phyloP scores from a whole-genome alignment of 176 grass and related monocot species.

The Thinopyrum elongatum region DNA sequence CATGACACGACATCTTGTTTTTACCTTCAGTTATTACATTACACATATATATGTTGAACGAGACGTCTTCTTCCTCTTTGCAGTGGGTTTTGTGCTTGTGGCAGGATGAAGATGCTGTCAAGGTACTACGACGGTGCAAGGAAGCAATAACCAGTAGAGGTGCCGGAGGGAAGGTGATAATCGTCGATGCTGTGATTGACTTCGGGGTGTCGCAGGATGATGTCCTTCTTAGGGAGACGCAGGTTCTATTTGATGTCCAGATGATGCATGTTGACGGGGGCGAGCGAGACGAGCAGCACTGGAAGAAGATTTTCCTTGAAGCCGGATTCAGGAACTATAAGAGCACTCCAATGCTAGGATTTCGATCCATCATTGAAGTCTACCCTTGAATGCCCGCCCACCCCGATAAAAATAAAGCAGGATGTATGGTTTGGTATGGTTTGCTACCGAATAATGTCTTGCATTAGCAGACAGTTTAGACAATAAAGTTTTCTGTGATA shows the following conservation, averaged over 20 bases:
- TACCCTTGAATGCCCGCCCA: background rate
- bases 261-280: background rate
- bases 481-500: too few relatives aligned
- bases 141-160: background rate
- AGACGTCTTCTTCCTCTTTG: background rate
- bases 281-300: background rate
- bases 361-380: background rate
- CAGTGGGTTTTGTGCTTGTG: background rate
- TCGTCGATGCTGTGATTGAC: background rate
- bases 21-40: background rate
- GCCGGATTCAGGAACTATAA: background rate
- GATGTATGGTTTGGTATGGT: background rate
- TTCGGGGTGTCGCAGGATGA: background rate
- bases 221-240: background rate
- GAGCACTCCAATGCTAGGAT: background rate
- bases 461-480: too few relatives aligned
- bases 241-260: background rate
- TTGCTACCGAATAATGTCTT: too few relatives aligned
- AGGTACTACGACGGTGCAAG: background rate
- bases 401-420: background rate
- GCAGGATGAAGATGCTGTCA: background rate
- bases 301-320: background rate
- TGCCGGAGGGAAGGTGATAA: background rate
- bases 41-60: background rate
- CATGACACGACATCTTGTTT: background rate